Conservation (phyloP, 805 yeast genomes). For the Wickerhamiella sorbophila region DNA sequence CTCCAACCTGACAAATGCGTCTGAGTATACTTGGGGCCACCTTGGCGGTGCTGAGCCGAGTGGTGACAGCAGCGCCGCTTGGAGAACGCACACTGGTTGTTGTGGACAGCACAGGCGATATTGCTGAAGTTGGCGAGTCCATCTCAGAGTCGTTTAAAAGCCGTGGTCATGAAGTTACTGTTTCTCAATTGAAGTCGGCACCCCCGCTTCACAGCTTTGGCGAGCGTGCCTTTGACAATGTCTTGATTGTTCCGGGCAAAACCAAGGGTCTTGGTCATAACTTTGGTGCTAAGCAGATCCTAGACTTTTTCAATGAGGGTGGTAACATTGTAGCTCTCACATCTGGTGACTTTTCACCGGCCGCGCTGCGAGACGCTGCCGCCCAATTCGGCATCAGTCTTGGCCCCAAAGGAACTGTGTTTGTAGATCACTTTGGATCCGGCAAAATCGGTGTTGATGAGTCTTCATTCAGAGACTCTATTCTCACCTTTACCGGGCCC, state of each 20-base stretch:
- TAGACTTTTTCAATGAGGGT: constrained; percentile 48
- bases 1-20: background rate
- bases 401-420: constrained; percentile 54
- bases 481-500: constrained; percentile 9
- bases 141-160: constrained; percentile 17
- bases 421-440: constrained; percentile 51
- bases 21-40: background rate
- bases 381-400: constrained; percentile 75
- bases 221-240: constrained; percentile 36
- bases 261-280: constrained; percentile 29
- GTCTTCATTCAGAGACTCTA: constrained; percentile 8
- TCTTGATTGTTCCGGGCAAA: constrained; percentile 44
- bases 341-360: constrained; percentile 38
- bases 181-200: constrained; percentile 22
- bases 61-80: constrained; percentile 15
- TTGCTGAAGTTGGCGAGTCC: constrained; percentile 6
- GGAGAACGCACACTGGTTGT: constrained; percentile 22
- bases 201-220: constrained; percentile 30
- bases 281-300: constrained; percentile 35
- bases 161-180: constrained; percentile 26
- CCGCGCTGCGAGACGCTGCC: constrained; percentile 50
- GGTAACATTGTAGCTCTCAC: constrained; percentile 64
- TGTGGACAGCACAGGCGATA: constrained; percentile 18
- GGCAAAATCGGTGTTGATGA: background rate
- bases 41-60: constrained; percentile 2